Evolutionary conservation across 805 yeast genomes (phyloP).

Genomic region (Myxozyma geophila): DNA sequence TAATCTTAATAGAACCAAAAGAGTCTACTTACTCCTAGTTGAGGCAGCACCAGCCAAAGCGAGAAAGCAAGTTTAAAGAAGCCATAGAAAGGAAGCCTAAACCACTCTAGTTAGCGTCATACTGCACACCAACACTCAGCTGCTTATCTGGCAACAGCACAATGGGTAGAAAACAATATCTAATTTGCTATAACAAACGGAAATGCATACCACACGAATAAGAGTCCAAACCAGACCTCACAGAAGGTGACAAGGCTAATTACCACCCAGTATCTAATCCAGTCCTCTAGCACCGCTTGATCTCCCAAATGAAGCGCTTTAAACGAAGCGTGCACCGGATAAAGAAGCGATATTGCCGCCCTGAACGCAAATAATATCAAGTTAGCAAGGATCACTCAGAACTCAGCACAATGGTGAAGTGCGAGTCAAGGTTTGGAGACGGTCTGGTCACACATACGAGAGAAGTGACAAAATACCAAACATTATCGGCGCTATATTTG

Average conservation of each 20-base stretch:
- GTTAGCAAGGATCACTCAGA: background rate
- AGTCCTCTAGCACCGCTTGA: conserved; percentile 47
- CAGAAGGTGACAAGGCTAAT: conserved; percentile 50
- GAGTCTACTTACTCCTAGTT: conserved; percentile 46
- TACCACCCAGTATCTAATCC: conserved; percentile 72
- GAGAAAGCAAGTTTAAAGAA: conserved; percentile 55
- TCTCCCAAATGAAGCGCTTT: conserved; percentile 57
- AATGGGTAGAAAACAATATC: background rate
- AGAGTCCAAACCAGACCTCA: conserved; percentile 51
- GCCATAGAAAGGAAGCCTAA: conserved; percentile 59
- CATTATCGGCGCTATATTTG: background rate
- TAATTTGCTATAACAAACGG: background rate
- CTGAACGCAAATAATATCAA: conserved; percentile 20
- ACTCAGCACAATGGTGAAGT: background rate
- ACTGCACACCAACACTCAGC: background rate
- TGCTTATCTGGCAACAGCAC: background rate
- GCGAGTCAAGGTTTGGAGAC: background rate
- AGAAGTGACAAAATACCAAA: conserved; percentile 11
- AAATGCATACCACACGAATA: conserved; percentile 46
- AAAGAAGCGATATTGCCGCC: conserved; percentile 51
- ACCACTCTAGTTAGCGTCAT: background rate
- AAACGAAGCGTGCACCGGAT: conserved; percentile 66
- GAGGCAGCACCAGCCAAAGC: conserved; percentile 65
- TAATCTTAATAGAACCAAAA: background rate
- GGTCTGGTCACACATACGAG: conserved; percentile 17